phyloP scores from a whole-genome alignment of 83 land plant genomes.

The Thuja plicata region DNA sequence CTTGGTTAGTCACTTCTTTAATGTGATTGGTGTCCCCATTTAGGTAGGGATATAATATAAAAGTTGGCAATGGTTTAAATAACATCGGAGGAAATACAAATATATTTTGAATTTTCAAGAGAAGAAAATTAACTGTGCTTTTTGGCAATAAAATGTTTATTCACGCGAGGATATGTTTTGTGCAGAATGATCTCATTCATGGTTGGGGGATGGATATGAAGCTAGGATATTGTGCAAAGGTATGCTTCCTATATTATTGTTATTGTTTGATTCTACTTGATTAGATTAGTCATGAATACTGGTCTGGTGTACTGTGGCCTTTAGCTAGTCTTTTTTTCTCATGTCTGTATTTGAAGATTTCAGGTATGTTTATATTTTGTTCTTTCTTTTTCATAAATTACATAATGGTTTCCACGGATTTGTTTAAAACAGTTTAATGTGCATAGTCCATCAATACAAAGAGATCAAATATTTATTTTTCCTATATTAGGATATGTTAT shows the following conservation, averaged over 20 bases:
- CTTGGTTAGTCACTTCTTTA: neutral
- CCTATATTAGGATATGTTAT: neutral
- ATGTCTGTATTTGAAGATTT: neutral
- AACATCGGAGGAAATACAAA: neutral
- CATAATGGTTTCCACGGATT: neutral
- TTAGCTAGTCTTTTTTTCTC: neutral
- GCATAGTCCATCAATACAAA: neutral
- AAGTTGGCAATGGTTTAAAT: neutral
- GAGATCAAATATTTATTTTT: neutral
- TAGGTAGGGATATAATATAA: neutral
- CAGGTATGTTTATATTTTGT: neutral
- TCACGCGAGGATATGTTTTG: neutral
- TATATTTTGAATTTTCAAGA: neutral
- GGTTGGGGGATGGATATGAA: constrained; percentile 99
- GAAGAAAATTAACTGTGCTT: neutral
- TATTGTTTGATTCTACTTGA: neutral
- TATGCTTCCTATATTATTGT: constrained; percentile 16
- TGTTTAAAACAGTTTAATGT: neutral
- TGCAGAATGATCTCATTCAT: constrained; percentile 97
- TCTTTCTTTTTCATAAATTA: neutral
- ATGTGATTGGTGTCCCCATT: neutral
- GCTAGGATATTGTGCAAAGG: constrained; percentile 98
- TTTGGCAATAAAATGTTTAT: neutral
- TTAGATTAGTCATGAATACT: neutral
- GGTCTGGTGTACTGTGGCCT: neutral